A percentile compares a stretch with the other conserved stretches of the same genome.
Evolutionary conservation across 2,329 filamentous ascomycete species (phyloP).

Genomic region (Claviceps spartinae): DNA sequence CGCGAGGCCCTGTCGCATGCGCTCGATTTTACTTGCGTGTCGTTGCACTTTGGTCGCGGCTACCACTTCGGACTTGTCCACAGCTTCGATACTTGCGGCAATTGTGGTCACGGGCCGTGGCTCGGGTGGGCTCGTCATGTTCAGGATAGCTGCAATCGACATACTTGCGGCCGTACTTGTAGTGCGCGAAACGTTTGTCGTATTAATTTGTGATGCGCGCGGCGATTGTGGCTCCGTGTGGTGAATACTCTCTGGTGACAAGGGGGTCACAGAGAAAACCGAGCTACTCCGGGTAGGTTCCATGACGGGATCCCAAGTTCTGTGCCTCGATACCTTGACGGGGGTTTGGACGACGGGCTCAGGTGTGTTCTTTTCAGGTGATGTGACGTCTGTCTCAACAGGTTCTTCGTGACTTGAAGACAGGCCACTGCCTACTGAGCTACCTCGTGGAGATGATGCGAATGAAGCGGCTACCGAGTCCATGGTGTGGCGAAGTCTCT

Average conservation of each 20-base stretch:
- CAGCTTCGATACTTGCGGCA: constrained; percentile 15
- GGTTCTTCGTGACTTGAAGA: constrained; percentile 16
- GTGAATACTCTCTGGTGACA: constrained; percentile 19
- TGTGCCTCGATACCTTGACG: constrained; percentile 7
- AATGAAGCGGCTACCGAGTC: constrained; percentile 12
- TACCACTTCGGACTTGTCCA: constrained; percentile 7
- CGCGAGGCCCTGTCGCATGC: constrained; percentile 14
- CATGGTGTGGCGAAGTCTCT: constrained; percentile 27
- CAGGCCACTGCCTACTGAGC: constrained; percentile 19
- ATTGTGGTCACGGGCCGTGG: constrained; percentile 8
- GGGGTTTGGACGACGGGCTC: constrained; percentile 21
- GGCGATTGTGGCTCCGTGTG: constrained; percentile 13
- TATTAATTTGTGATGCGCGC: constrained; percentile 7
- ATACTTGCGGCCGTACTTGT: constrained; percentile 14
- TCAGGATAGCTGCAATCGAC: constrained; percentile 21
- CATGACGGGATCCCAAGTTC: constrained; percentile 5
- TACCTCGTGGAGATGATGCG: constrained; percentile 22
- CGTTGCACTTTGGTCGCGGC: constrained; percentile 4
- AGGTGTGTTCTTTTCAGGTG: constrained; percentile 35
- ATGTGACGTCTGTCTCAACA: constrained; percentile 31
- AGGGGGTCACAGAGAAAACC: constrained; percentile 10
- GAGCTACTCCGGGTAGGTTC: constrained; percentile 4
- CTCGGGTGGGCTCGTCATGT: constrained; percentile 13
- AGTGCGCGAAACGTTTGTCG: neutral
- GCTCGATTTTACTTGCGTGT: constrained; percentile 19